Evolutionary conservation across 805 yeast genomes (phyloP), one percentile per base, ranked within the genome.

Genomic region (Kuraishia borneana): DNA sequence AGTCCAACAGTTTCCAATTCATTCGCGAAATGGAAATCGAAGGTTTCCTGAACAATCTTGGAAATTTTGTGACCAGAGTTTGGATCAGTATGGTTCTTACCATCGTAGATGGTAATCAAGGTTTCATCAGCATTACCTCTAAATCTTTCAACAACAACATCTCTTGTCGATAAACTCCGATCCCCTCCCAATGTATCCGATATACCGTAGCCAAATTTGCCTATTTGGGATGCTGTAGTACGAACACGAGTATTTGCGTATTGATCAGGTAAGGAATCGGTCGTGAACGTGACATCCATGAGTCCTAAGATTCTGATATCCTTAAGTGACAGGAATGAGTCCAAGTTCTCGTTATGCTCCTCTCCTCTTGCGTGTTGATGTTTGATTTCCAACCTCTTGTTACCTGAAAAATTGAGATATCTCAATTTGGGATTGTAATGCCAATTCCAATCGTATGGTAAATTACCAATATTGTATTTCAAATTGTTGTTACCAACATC

Each of bases 371-470:
- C 60, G 33, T 69, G 68, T 38, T 69, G 68, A 28, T 78, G 82
- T 48, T 78, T 82, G 46, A 92, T 88, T 50, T 92, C 97, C 42
- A 92, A 74, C 42, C 96, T 69, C 50, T 82, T 81, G 51, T 92
- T 92, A 26, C 96, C 96, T 0, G 96, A 85, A 37, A 92, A 78
- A 53, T 89, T 92, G 51, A 92, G 68, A 47, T 81, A 87, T 44
- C 67, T 74, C 54, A 92, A 63, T 28, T 75, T 73, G 35, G 69
- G 63, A 50, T 92, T 92, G 63, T 76, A 77, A 46, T 81, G 77
- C 98, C 98, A 92, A 56, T 85, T 92, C 96, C 97, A 92, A 53
- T 92, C 98, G 50, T 84, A 89, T 12, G 92, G 94, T 70, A 87
- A 83, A 54, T 92, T 92, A 3, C 92, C 81, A 36, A 89, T 85